Evolutionary conservation across 805 yeast genomes (phyloP).

Genomic region (Saturnispora kantuleensis): DNA sequence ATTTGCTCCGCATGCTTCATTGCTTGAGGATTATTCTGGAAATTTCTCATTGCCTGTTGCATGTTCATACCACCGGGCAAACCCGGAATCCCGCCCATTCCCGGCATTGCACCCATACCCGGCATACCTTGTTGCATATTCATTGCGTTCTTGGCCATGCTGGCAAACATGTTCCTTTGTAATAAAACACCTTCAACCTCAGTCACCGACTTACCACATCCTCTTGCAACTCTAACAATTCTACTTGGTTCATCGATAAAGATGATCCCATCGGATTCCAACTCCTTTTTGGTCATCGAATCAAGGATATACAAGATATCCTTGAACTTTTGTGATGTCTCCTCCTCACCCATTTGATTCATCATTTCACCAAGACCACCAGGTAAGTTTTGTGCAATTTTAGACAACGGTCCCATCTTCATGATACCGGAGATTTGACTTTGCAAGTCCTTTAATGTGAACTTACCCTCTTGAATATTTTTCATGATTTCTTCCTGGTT

Average conservation of each 20-base stretch:
- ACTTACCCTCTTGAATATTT: slow-evolving; percentile 89
- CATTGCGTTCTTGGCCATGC: slow-evolving; percentile 74
- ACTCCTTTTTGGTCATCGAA: slow-evolving; percentile 88
- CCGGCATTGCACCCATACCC: slow-evolving; percentile 37
- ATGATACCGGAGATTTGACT: slow-evolving; percentile 90
- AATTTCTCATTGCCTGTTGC: slow-evolving; percentile 8
- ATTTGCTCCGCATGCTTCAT: slow-evolving; percentile 8
- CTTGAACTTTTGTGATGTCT: slow-evolving; percentile 73
- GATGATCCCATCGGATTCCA: slow-evolving; percentile 79
- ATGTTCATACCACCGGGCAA: slow-evolving; percentile 9
- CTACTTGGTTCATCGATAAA: slow-evolving; percentile 77
- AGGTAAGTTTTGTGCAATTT: slow-evolving; percentile 93
- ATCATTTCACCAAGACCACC: slow-evolving; percentile 78
- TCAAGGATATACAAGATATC: slow-evolving; percentile 88
- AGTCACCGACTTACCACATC: slow-evolving; percentile 84
- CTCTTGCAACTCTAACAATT: slow-evolving; percentile 83
- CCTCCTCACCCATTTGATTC: slow-evolving; percentile 85
- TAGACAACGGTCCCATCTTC: slow-evolving; percentile 94
- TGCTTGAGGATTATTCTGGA: slow-evolving; percentile 8
- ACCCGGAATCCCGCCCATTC: slow-evolving; percentile 12
- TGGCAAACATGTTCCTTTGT: slow-evolving; percentile 91
- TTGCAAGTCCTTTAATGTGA: slow-evolving; percentile 83
- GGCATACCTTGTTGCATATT: slow-evolving; percentile 31
- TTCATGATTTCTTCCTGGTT: slow-evolving; percentile 87
- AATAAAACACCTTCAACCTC: slow-evolving; percentile 88